Evolutionary conservation across 2,329 filamentous ascomycete genomes (phyloP).

Genomic region (Periconia digitata): DNA sequence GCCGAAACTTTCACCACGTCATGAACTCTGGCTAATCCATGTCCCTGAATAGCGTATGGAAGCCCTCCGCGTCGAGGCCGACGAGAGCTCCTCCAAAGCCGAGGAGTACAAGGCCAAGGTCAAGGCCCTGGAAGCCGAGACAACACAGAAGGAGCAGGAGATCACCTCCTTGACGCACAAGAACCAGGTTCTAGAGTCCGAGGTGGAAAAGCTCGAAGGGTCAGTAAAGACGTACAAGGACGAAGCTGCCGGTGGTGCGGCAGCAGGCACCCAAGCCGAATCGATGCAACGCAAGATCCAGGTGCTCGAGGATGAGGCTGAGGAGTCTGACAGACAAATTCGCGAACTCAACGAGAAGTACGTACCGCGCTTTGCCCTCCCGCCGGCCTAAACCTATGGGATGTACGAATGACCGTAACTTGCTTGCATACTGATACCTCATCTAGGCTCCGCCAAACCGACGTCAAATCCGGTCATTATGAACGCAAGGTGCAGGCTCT

Average conservation of each 20-base stretch:
- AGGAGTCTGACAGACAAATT: slow-evolving; percentile 93
- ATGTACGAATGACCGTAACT: not conserved
- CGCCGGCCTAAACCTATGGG: not conserved
- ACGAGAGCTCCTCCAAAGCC: slow-evolving; percentile 76
- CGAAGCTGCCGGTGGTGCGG: slow-evolving; percentile 75
- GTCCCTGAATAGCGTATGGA: slow-evolving; percentile 76
- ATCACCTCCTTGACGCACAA: slow-evolving; percentile 96
- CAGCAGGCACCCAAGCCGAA: slow-evolving; percentile 89
- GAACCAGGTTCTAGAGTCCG: slow-evolving; percentile 84
- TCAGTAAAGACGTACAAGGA: slow-evolving; percentile 86
- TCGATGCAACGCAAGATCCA: slow-evolving; percentile 88
- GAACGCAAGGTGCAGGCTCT: slow-evolving; percentile 99
- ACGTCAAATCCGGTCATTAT: slow-evolving; percentile 98
- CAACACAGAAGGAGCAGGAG: slow-evolving; percentile 94
- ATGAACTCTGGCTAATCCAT: slow-evolving; percentile 22
- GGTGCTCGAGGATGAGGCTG: slow-evolving; percentile 96
- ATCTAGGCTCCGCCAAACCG: slow-evolving; percentile 92
- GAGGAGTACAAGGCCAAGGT: slow-evolving; percentile 86
- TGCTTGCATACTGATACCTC: slow-evolving; percentile 20
- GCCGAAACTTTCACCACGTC: too few species aligned
- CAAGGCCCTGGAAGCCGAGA: slow-evolving; percentile 92
- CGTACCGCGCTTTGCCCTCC: not conserved
- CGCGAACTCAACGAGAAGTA: slow-evolving; percentile 99
- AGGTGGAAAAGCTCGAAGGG: slow-evolving; percentile 90
- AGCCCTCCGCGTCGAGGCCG: slow-evolving; percentile 89